Evolutionary conservation across 73 alveolate genomes (phyloP).

Genomic region (Breviolum minutum): DNA sequence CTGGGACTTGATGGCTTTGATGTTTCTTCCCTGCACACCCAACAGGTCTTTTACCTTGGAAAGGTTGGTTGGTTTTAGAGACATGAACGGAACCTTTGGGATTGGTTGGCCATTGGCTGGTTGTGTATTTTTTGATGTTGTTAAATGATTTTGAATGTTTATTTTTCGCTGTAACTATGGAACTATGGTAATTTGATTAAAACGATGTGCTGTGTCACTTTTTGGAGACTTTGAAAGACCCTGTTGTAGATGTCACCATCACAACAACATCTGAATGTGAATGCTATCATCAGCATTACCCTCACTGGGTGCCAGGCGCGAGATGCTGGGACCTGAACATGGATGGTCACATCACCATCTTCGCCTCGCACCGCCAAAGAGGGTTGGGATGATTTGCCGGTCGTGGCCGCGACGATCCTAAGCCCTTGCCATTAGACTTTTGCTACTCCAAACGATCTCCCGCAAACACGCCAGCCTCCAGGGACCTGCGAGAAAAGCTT

Average conservation of each 20-base stretch:
- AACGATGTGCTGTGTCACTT: too few species aligned
- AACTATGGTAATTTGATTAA: too few species aligned
- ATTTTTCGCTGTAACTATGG: too few species aligned
- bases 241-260: not conserved
- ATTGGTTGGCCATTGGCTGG: not conserved
- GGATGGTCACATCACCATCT: conserved; percentile 45
- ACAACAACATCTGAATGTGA: not conserved
- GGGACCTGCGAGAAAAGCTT: not conserved
- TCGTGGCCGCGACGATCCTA: not conserved
- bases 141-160: too few species aligned
- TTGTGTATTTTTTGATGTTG: not conserved
- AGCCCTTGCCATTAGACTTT: not conserved
- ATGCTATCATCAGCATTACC: not conserved
- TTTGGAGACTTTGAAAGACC: too few species aligned
- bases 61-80: not conserved
- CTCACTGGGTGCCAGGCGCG: not conserved
- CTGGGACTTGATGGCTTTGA: conserved; percentile 87
- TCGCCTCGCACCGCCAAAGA: not conserved
- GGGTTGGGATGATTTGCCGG: not conserved
- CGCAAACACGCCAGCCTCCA: conserved; percentile 18
- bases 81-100: not conserved
- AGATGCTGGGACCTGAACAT: conserved; percentile 32
- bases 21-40: conserved; percentile 94
- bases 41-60: conserved; percentile 70
- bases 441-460: not conserved